Base-by-base conservation (phyloP, 805 yeast species). In the Sungouiozyma intestinalis region DNA sequence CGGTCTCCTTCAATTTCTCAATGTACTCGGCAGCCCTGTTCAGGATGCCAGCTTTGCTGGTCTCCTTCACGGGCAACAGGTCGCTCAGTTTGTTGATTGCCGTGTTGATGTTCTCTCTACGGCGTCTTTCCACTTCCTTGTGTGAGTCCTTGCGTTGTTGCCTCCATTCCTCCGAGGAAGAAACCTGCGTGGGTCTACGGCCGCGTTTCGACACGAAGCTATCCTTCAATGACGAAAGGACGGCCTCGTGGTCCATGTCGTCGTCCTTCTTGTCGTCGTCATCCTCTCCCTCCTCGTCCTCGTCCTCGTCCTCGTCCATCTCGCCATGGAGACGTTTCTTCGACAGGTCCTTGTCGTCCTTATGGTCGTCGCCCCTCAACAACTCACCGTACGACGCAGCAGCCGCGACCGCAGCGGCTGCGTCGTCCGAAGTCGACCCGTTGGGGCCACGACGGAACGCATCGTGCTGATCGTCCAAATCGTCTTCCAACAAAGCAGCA, bases 41-140 rank as follows among this genome's bases (percentile, higher is more conserved):
- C 51, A 92, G 71, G 45, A 90, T 85, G 60, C 86, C 90, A 15
- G 97, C 83, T 69, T 92, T 92, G 64, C 90, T 90, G 24, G 57
- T 44, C 43, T 86, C 95, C 39, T 79, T 76, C 13, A 85, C 77
- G 15, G 95, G 95, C 42, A 88, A 75, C 45, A 88, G 62, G 18
- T 76, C 76, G 27, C 88, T 82, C 52, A 88, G 70, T 52, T 79
- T 85, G 53, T 77, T 78, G 56, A 88, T 86, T n/a, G 95, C 96
- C 35, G 72, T 67, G 64, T 86, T 88, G 58, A 88, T 88, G 38
- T 79, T 76, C 59, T 87, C 95, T 57, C 97, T 76, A 63, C 97
- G 76, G 53, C 95, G 77, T 58, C 95, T 74, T 66, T 88, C 97
- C 17, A 88, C 97, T 64, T 88, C 96, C 64, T 87, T 88, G 68